phyloP scores from a whole-genome alignment of 1,284 basidiomycete genomes.

The Earliella scabrosa region DNA sequence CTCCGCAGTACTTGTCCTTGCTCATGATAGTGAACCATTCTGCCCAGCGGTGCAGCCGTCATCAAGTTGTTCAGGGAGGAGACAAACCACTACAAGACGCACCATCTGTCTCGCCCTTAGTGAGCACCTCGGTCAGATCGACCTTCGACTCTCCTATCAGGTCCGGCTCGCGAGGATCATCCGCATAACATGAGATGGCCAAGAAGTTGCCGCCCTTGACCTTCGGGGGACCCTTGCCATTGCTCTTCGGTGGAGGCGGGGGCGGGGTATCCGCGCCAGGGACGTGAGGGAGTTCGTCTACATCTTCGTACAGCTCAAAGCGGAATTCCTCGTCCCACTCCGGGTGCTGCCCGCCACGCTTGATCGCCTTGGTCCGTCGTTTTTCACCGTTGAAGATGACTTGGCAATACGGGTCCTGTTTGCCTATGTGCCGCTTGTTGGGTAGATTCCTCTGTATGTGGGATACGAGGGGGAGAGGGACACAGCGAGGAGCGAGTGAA shows the following conservation, averaged over 20 bases:
- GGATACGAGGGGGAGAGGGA: constrained; percentile 11
- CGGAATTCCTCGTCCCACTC: constrained; percentile 99
- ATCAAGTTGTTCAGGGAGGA: not conserved
- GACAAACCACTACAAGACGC: constrained; percentile 34
- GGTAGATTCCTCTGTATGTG: constrained; percentile 81
- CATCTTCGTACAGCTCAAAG: constrained; percentile 84
- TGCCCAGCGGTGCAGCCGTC: no score
- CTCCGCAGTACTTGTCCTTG: constrained; percentile 93
- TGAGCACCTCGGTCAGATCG: constrained; percentile 88
- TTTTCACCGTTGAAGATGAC: constrained; percentile 82
- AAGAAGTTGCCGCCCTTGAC: constrained; percentile 80
- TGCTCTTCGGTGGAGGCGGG: constrained; percentile 60
- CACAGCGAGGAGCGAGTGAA: not conserved
- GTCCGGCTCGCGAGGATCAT: constrained; percentile 94
- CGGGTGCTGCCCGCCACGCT: constrained; percentile 96
- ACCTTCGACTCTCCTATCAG: constrained; percentile 92
- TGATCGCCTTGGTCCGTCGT: constrained; percentile 88
- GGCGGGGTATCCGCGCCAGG: constrained; percentile 55
- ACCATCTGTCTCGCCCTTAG: constrained; percentile 97
- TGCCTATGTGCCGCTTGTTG: constrained; percentile 94
- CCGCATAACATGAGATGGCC: constrained; percentile 89
- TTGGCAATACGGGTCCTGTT: constrained; percentile 96
- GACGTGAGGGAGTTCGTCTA: constrained; percentile 62
- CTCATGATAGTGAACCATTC: constrained; percentile 93
- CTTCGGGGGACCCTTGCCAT: constrained; percentile 54